Evolutionary conservation across 306 rosid genomes (phyloP).

Genomic region (Ormosia semicastrata): DNA sequence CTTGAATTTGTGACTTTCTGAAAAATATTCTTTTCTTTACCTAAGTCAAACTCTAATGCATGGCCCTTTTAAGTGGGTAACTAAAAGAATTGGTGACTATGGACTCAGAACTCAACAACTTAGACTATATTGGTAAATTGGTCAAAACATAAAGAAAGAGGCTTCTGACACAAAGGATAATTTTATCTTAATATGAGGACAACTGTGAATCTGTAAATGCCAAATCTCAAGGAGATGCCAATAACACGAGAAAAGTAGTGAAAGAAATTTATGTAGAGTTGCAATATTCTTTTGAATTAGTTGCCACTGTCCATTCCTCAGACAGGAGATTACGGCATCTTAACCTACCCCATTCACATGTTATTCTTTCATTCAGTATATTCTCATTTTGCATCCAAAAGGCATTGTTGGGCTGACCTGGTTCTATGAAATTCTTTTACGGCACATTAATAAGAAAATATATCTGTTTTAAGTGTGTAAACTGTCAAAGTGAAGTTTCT

Average conservation of each 20-base stretch:
- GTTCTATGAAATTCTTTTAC: background rate
- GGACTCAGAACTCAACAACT: slow-evolving; percentile 3
- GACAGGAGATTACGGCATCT: background rate
- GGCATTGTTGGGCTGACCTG: background rate
- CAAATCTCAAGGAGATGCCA: background rate
- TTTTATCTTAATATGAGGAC: background rate
- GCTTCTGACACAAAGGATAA: background rate
- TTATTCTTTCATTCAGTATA: background rate
- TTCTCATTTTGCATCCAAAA: background rate
- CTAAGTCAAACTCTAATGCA: background rate
- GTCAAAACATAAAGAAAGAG: background rate
- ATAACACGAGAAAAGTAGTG: background rate
- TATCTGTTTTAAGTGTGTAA: background rate
- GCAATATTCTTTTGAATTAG: background rate
- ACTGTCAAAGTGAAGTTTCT: background rate
- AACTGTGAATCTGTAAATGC: background rate
- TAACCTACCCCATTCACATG: background rate
- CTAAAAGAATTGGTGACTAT: background rate
- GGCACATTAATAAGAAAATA: background rate
- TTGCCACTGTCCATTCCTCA: background rate
- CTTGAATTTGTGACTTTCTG: background rate
- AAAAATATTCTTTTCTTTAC: background rate
- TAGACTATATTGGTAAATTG: background rate
- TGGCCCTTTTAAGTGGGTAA: background rate
- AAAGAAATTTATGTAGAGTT: background rate